Percentiles rank a stretch among this genome's conserved stretches.
Evolutionary conservation across 768 basidiomycete genomes (phyloP).

Genomic region (Psilocybe azurescens): DNA sequence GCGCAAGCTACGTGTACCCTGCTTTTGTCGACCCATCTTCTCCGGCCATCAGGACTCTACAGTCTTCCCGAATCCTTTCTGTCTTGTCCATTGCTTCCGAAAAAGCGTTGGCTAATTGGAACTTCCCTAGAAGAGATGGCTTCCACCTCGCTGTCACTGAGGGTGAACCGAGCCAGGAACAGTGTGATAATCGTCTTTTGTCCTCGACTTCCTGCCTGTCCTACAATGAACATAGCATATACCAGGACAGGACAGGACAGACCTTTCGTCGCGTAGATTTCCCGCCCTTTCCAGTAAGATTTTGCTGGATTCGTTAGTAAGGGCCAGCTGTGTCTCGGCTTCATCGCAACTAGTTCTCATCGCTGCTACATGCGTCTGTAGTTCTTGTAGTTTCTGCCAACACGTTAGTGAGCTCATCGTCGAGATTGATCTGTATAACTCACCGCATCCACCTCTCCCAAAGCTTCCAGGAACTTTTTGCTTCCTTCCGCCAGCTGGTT

Average conservation of each 20-base stretch:
- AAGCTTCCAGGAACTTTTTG: slow-evolving; percentile 79
- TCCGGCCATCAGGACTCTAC: slow-evolving; percentile 84
- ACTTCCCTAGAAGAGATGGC: slow-evolving; percentile 82
- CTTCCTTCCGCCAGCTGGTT: slow-evolving; percentile 82
- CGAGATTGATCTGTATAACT: slow-evolving; percentile 34
- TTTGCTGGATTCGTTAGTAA: slow-evolving; percentile 79
- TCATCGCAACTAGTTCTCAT: slow-evolving; percentile 88
- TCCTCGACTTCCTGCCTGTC: slow-evolving; percentile 71
- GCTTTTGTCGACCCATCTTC: slow-evolving; percentile 80
- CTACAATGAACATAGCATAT: neutral
- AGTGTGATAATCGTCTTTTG: slow-evolving; percentile 75
- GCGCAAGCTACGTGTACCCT: slow-evolving; percentile 51
- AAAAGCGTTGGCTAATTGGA: slow-evolving; percentile 75
- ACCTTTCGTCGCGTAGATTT: slow-evolving; percentile 78
- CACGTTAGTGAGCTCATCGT: slow-evolving; percentile 2
- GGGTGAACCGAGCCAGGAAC: slow-evolving; percentile 88
- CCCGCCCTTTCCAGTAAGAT: slow-evolving; percentile 84
- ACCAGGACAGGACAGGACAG: slow-evolving; percentile 19
- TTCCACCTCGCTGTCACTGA: slow-evolving; percentile 72
- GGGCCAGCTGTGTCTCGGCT: slow-evolving; percentile 75
- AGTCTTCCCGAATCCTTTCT: slow-evolving; percentile 82
- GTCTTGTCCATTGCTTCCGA: slow-evolving; percentile 87
- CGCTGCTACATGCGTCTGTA: slow-evolving; percentile 76
- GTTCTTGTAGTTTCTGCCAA: slow-evolving; percentile 77
- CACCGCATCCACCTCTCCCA: slow-evolving; percentile 91